Evolutionary conservation across 1,284 basidiomycete species (phyloP).

Genomic region (Cystobasidiaceae sp.): DNA sequence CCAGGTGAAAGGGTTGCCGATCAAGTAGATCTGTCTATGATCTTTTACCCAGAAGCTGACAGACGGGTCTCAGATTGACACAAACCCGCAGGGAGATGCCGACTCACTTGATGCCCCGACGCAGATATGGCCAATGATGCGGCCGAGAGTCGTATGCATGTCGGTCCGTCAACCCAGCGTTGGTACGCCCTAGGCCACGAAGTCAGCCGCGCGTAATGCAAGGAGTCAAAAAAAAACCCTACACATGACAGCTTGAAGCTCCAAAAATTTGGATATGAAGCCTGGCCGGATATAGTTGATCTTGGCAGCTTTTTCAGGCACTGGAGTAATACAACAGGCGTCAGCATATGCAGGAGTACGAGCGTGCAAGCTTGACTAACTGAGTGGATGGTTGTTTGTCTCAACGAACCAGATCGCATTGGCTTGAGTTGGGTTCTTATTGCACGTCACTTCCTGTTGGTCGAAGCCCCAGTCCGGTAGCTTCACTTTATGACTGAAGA

Average conservation of each 20-base stretch:
- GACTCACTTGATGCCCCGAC: constrained; percentile 67
- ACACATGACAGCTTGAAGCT: constrained; percentile 93
- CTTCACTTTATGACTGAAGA: constrained; percentile 97
- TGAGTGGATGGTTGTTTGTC: constrained; percentile 67
- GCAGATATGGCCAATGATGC: constrained; percentile 76
- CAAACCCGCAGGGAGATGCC: not conserved
- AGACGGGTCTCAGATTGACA: not conserved
- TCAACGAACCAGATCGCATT: constrained; percentile 96
- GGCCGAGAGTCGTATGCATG: constrained; percentile 94
- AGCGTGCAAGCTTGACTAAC: constrained; percentile 53
- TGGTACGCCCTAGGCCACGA: constrained; percentile 62
- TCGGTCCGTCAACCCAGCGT: constrained; percentile 86
- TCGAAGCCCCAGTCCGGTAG: constrained; percentile 96
- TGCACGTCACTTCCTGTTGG: constrained; percentile 75
- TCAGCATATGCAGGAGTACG: not conserved
- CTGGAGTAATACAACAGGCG: constrained; percentile 49
- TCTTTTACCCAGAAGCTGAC: constrained; percentile 97
- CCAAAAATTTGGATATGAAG: constrained; percentile 84
- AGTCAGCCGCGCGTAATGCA: not conserved
- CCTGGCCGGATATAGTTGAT: constrained; percentile 73
- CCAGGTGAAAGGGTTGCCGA: constrained; percentile 93
- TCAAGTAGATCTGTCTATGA: constrained; percentile 86
- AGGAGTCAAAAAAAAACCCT: not conserved
- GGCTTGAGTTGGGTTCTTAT: constrained; percentile 73
- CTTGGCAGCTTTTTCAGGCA: constrained; percentile 63